phyloP scores from a whole-genome alignment of 2,329 filamentous ascomycete species.

The Diaporthe capsici region DNA sequence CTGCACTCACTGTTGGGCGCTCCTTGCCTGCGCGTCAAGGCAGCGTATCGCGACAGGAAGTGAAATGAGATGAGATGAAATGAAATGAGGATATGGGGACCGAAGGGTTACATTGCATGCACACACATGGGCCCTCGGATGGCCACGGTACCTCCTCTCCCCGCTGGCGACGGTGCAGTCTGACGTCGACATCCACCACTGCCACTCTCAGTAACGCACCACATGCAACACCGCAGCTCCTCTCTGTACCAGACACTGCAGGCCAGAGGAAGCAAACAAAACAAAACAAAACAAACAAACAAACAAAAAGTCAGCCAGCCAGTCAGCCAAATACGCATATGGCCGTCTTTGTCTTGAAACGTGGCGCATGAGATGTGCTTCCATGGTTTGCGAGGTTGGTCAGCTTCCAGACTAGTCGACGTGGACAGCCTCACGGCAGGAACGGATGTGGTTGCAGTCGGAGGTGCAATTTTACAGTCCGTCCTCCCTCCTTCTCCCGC shows the following conservation, averaged over 20 bases:
- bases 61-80: neutral
- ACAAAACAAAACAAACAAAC: neutral
- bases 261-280: neutral
- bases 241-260: neutral
- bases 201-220: neutral
- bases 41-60: conserved; percentile 38
- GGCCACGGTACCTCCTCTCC: neutral
- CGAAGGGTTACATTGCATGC: conserved; percentile 28
- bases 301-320: neutral
- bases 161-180: conserved; percentile 8
- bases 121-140: neutral
- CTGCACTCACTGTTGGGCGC: conserved; percentile 13
- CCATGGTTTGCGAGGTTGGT: neutral
- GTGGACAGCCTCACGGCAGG: conserved; percentile 27
- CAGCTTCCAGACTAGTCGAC: conserved; percentile 19
- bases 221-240: neutral
- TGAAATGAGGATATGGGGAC: conserved; percentile 15
- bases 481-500: neutral
- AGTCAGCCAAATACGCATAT: neutral
- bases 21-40: conserved; percentile 8
- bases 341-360: conserved; percentile 15
- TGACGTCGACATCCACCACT: neutral
- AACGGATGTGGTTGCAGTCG: conserved; percentile 15
- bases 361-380: conserved; percentile 14
- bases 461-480: too few relatives aligned